Base-by-base conservation (phyloP, 257 asterid genomes). In the Parsonsia alboflavescens region DNA sequence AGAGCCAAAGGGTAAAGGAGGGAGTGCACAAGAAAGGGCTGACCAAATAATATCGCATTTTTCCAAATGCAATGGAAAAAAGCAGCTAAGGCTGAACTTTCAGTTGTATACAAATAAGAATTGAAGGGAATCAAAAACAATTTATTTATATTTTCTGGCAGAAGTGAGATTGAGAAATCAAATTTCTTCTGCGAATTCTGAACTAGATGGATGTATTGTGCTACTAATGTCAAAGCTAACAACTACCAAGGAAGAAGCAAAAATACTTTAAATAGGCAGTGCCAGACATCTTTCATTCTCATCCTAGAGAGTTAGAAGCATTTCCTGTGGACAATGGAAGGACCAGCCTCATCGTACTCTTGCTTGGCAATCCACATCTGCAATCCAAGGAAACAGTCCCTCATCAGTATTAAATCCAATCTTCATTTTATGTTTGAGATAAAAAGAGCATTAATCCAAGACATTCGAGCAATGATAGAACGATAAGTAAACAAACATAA, bases 291-390 rank as follows among this genome's bases (percentile, higher is more conserved):
- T 49, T 68, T 70, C 17, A 0, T 70, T 30, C 41, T 70, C 46
- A 16, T 19, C 24, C 54, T 44, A 24, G 16, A 53, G 65, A 59
- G 54, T 71, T 26, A 77, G 73, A 71, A 63, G 67, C 80, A 77
- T 63, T 77, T 77, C 41, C 73, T 49, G 61, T 71, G 76, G 45
- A 77, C 80, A 52, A 77, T 71, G 65, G 80, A 77, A 50, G 78
- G 73, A 12, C 73, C 78, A 21, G 67, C 33, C 65, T 75, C 78
- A 65, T 65, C 73, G 12, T 65, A 75, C 71, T 75, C 73, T 50
- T 48, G 61, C 64, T 72, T 71, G 19, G 77, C 61, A 52, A 77
- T 77, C 76, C 80, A 77, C 76, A 62, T 77, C 80, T 77, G 72
- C 72, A 77, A 45, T 70, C 22, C 61, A 70, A 70, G 17, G 41